Evolutionary conservation across 805 yeast species (phyloP), one percentile per base, ranked within the genome.

Genomic region (Priceomyces melissophilus): DNA sequence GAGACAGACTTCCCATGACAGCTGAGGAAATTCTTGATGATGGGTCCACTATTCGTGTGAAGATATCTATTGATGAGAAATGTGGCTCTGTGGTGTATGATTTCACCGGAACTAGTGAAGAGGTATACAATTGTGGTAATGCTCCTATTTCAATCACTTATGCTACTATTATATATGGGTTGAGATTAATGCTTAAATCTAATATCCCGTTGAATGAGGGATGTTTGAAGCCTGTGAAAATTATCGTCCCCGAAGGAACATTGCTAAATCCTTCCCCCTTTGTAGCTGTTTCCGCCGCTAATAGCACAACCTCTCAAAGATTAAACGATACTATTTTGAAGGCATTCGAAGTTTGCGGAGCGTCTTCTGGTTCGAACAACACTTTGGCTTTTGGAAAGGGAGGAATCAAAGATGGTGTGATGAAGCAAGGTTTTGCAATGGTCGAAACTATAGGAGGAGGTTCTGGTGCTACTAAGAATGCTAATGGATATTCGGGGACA

Each of bases 1-100:
- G n/a, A n/a, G n/a, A n/a, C n/a, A 32, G 67, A 71, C 42, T 55
- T 32, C 48, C 49, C 10, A 67, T 84, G 48, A 56, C 63, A 13
- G 84, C 85, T 26, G 65, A 66, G 29, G 96, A 87, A 46, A 63
- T 63, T 50, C 78, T 87, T 82, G 95, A 87, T 58, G 95, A 87
- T 58, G 95, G 96, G 1, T 81, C 93, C 1, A 57, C 68, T 3
- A 86, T 87, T 44, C 63, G 73, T 27, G 64, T 87, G 31, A 67
- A 69, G 15, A 78, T 86, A 14, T 61, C 69, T 1, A 72, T 79
- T 15, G 58, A 64, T 38, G 59, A 63, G 3, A 70, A 68, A 4
- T 68, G 69, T 3, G 85, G 84, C 1, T 69, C 74, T 23, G 88
- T 91, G 13, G 67, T 73, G 11, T 87, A 91, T 62, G 96, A 91